Base-by-base conservation (phyloP, 352 stramenopile genomes). In the Globisporangium polare region DNA sequence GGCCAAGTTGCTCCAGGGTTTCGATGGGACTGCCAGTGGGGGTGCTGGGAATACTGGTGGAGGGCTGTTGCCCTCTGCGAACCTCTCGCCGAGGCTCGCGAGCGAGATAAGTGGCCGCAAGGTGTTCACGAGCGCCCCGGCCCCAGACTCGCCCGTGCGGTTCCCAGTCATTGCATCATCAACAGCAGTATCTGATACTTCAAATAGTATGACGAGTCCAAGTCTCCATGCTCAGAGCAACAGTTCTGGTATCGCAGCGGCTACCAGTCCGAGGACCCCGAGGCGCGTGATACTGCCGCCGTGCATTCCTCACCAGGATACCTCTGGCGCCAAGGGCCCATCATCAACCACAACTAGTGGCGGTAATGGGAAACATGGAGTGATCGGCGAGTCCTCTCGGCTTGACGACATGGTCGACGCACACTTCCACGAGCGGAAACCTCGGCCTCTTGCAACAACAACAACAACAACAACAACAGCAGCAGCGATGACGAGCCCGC, bases 331-430 rank as follows among this genome's bases (percentile, higher is more conserved):
- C 15, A 50, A 52, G 54, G 8, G 26, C 15, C 29, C 31, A 9
- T 9, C 1, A 37, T 12, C 17, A 41, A 9, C n/a, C 17, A 26
- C 8, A 26, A 10, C 49, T n/a, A 5, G 41, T 22, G n/a, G n/a
- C n/a, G 17, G 57, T 43, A 46, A 62, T 22, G 17, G 57, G 42
- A 46, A 63, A 68, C 20, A 8, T 22, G 24, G 18, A 46, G 17
- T 15, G 43, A 27, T 27, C 6, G 9, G 24, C 6, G 42, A 60
- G 10, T 55, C 31, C 4, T 59, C 72, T 29, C 70, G 71, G 1
- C 54, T 86, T 26, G 68, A 65, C 13, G 61, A 82, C 29, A 80
- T 86, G 62, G 49, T 83, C 17, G 62, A 83, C 45, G 55, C 73
- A 3, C 69, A 83, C 18, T 81, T 83, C 43, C 60, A 72, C 17